Evolutionary conservation across 2,329 filamentous ascomycete species (phyloP).

Genomic region (Sporothrix dimorphospora): DNA sequence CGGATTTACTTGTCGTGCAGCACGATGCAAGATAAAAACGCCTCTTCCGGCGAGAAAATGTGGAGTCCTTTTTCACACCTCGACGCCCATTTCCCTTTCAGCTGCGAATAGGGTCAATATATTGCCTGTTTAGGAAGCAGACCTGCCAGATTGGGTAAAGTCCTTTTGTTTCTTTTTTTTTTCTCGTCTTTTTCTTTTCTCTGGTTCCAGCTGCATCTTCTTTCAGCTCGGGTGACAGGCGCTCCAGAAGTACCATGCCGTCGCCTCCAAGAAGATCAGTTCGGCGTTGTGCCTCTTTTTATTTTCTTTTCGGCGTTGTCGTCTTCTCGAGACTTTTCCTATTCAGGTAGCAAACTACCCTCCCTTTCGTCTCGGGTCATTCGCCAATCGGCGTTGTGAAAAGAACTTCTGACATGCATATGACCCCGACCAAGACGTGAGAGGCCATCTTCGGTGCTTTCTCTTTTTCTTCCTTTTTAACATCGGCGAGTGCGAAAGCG

Average conservation of each 20-base stretch:
- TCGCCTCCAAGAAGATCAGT: too few relatives aligned
- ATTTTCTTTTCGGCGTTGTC: background rate
- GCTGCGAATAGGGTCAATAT: background rate
- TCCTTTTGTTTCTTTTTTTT: too few relatives aligned
- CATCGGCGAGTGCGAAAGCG: background rate
- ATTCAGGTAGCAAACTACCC: background rate
- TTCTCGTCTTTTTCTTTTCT: background rate
- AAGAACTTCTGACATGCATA: background rate
- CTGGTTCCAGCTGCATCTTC: background rate
- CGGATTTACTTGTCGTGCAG: background rate
- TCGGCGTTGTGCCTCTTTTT: too few relatives aligned
- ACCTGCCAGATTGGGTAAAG: background rate
- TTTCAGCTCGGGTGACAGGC: background rate
- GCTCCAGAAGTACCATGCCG: background rate
- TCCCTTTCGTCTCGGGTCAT: background rate
- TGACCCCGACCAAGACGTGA: background rate
- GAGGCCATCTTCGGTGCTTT: background rate
- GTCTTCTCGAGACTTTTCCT: background rate
- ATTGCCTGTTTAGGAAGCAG: slow-evolving; percentile 7
- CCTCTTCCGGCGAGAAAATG: background rate
- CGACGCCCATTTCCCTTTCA: background rate
- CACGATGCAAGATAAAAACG: background rate
- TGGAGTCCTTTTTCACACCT: background rate
- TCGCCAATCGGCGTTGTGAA: background rate
- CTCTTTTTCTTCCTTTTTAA: too few relatives aligned